Percentiles rank a stretch among this genome's conserved stretches.
Conservation (phyloP, 805 yeast genomes). For the Maudiozyma saulgeensis region DNA sequence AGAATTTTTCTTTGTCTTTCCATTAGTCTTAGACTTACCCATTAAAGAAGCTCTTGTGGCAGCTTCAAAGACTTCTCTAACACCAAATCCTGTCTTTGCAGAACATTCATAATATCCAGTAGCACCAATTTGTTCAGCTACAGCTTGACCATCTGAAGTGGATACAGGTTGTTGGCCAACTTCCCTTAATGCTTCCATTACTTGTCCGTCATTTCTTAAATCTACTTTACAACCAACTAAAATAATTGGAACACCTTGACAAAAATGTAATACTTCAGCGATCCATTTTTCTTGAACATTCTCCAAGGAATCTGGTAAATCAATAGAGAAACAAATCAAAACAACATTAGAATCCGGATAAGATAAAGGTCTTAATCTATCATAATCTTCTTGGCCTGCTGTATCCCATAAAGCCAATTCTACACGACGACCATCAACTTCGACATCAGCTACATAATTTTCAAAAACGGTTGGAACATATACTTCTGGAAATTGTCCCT, state of each 20-base stretch:
- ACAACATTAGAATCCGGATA: conserved; percentile 91
- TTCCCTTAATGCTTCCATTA: conserved; percentile 64
- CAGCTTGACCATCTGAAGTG: conserved; percentile 72
- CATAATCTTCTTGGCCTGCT: conserved; percentile 97
- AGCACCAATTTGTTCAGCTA: conserved; percentile 86
- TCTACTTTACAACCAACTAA: conserved; percentile 89
- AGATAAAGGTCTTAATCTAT: conserved; percentile 81
- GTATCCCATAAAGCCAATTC: conserved; percentile 97
- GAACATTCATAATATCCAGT: conserved; percentile 83
- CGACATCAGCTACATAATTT: conserved; percentile 95
- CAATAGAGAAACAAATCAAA: conserved; percentile 83
- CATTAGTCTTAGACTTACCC: conserved; percentile 35
- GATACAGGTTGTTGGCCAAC: conserved; percentile 76
- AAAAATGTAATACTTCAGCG: conserved; percentile 85
- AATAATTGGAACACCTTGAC: conserved; percentile 88
- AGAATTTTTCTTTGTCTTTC: conserved; percentile 17
- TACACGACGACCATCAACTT: conserved; percentile 81
- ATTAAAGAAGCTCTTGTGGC: conserved; percentile 86
- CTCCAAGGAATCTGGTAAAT: conserved; percentile 84
- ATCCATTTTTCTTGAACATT: conserved; percentile 96
- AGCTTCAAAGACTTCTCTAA: conserved; percentile 83
- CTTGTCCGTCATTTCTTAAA: conserved; percentile 71
- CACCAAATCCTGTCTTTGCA: conserved; percentile 85
- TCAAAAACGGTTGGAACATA: conserved; percentile 96
- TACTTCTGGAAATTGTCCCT: conserved; percentile 87